A percentile compares a stretch with the other conserved stretches of the same genome.
These are phyloP conservation scores for Zychaea mexicana DNA, from an alignment of 371 early-diverging fungal genomes.

Conservation along the genomic window DNA sequence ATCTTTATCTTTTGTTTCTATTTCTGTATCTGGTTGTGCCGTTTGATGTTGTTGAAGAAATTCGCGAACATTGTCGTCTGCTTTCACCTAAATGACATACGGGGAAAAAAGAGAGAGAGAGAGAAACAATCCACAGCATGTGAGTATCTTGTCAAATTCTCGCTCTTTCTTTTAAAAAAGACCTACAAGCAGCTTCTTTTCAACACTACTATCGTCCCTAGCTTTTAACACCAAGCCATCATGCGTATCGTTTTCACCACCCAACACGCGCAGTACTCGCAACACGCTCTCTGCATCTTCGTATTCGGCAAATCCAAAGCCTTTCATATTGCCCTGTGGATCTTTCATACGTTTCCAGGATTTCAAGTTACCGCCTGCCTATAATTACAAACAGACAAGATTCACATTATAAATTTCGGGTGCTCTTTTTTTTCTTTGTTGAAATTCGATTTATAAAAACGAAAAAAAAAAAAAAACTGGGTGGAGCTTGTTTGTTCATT, in stretches of 20 bases:
- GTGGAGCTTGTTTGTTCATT: constrained; percentile 33
- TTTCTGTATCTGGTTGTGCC: neutral
- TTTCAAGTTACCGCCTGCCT: constrained; percentile 66
- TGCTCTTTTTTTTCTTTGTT: neutral
- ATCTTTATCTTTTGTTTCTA: constrained; percentile 16
- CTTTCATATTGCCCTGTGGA: constrained; percentile 68
- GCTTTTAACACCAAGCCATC: constrained; percentile 54
- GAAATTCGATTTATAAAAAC: too few species aligned
- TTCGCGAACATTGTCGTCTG: constrained; percentile 71
- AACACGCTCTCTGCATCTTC: constrained; percentile 70
- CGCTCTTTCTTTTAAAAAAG: neutral
- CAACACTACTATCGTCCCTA: constrained; percentile 55
- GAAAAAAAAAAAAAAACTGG: neutral
- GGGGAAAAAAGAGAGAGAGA: too few species aligned
- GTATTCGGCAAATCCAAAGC: constrained; percentile 84
- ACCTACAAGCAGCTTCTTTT: constrained; percentile 65
- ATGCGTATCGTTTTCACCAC: constrained; percentile 61
- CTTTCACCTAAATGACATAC: constrained; percentile 71
- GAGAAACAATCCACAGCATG: too few species aligned
- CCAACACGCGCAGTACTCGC: constrained; percentile 71
- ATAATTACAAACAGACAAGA: neutral
- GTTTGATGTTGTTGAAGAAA: constrained; percentile 57
- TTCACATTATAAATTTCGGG: neutral
- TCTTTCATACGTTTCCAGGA: constrained; percentile 81
- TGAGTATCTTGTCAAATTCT: too few species aligned